Evolutionary conservation across 257 asterid species (phyloP), one percentile per base, ranked within the genome.

Genomic region (Linderniella brevidens): DNA sequence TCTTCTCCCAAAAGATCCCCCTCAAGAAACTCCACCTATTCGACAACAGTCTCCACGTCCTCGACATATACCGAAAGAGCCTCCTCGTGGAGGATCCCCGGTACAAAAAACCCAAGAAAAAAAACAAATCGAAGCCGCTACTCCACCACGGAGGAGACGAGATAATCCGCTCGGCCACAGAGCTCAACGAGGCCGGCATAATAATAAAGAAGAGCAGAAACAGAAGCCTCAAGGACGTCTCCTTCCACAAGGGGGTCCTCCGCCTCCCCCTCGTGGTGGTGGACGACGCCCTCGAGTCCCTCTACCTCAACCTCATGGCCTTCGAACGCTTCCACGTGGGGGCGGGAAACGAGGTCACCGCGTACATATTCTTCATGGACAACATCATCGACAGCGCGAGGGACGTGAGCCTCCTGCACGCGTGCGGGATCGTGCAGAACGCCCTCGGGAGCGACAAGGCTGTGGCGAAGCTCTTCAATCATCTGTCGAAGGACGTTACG

Each of bases 141-240:
- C n/a, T 8, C 54, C 54, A 32, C 54, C 36, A 13, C 6, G 48
- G 61, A 3, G 67, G 68, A 0, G 74, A 49, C 4, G 66, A 58
- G 51, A 59, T 68, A 29, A 58, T 74, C 38, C 77, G 75, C 1
- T 71, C 81, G 1, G 87, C 87, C 32, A 57, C 69, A 7, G 78
- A 74, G 57, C 81, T 77, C 1, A 17, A 63, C 38, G 82, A 77
- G 37, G 81, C 87, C 0, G 84, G 84, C 8, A 74, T 77, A n/a
- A 54, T 36, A 1, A 48, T 80, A 17, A 38, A 35, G 25, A 49
- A 43, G 25, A 74, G 76, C 63, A 25, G 9, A 13, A 48, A 73
- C 0, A 29, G 46, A 5, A 64, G 77, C 72, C 71, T 80, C 1
- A 69, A 20, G n/a, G 84, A 69, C 65, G 67, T 80, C 53, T 42